phyloP scores from a whole-genome alignment of 1,139 yeast species.

The Candida glucosophila region DNA sequence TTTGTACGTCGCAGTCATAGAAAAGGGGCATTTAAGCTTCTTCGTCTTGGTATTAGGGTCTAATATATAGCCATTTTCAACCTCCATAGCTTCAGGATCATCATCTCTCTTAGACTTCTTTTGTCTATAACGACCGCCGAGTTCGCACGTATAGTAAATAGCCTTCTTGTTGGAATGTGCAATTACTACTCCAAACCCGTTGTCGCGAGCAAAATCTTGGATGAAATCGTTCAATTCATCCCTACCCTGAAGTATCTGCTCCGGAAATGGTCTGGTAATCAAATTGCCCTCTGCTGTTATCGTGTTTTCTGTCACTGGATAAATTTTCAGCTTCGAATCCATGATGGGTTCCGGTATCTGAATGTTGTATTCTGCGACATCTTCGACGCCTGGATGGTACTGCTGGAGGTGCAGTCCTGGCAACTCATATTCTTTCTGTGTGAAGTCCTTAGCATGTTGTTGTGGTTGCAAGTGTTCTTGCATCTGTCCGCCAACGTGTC shows the following conservation, averaged over 20 bases:
- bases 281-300: constrained; percentile 43
- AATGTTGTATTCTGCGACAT: constrained; percentile 37
- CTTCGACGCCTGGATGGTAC: no score
- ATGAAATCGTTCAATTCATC: constrained; percentile 48
- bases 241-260: constrained; percentile 42
- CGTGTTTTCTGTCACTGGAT: constrained; percentile 40
- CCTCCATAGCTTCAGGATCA: constrained; percentile 16
- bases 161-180: constrained; percentile 54
- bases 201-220: constrained; percentile 48
- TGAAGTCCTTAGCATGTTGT: constrained; percentile 4
- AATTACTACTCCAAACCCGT: constrained; percentile 53
- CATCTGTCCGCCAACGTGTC: constrained; percentile 12
- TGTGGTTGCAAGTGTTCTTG: constrained; percentile 11
- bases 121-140: constrained; percentile 50
- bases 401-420: constrained; percentile 11
- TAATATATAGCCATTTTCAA: constrained; percentile 29
- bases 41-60: constrained; percentile 42
- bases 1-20: constrained; percentile 49
- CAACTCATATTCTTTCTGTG: constrained; percentile 8
- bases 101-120: constrained; percentile 34
- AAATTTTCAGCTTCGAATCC: constrained; percentile 36
- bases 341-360: constrained; percentile 43
- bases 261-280: constrained; percentile 48
- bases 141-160: constrained; percentile 53
- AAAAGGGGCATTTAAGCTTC: constrained; percentile 48